Evolutionary conservation across 169 alveolate species (phyloP).

Genomic region (Eimeria maxima): DNA sequence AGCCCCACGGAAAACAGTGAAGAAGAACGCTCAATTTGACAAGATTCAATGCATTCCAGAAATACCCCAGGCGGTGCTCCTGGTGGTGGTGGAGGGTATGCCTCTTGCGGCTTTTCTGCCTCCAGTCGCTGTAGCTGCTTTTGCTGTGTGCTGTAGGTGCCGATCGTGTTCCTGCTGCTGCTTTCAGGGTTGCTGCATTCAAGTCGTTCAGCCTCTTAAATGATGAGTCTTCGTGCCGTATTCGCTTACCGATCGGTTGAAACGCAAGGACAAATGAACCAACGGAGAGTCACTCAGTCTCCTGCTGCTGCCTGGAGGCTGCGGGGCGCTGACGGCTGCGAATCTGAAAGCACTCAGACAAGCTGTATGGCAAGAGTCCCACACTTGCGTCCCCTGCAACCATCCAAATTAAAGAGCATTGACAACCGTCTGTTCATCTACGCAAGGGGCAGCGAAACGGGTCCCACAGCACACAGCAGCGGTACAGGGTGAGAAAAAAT

Average conservation of each 20-base stretch:
- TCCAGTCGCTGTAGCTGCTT: background rate
- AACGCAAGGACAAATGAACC: background rate
- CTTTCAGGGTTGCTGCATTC: background rate
- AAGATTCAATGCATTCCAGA: background rate
- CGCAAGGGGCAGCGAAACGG: background rate
- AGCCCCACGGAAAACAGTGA: background rate
- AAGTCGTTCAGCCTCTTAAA: background rate
- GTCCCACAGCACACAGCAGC: background rate
- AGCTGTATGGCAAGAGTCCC: background rate
- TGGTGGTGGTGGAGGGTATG: background rate
- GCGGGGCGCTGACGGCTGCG: conserved; percentile 62
- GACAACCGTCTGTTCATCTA: background rate
- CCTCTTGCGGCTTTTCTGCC: background rate
- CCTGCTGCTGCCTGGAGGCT: conserved; percentile 41
- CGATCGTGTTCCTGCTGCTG: background rate
- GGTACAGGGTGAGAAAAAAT: background rate
- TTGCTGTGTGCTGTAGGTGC: background rate
- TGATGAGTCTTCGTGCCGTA: background rate
- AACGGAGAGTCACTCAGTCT: background rate
- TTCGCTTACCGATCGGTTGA: background rate
- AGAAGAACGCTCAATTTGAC: background rate
- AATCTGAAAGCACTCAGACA: conserved; percentile 9
- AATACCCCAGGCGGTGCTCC: background rate
- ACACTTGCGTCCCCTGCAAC: background rate
- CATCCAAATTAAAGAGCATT: background rate